Conservation (phyloP, 2,329 filamentous ascomycete genomes). For the Colletotrichum karsti region DNA sequence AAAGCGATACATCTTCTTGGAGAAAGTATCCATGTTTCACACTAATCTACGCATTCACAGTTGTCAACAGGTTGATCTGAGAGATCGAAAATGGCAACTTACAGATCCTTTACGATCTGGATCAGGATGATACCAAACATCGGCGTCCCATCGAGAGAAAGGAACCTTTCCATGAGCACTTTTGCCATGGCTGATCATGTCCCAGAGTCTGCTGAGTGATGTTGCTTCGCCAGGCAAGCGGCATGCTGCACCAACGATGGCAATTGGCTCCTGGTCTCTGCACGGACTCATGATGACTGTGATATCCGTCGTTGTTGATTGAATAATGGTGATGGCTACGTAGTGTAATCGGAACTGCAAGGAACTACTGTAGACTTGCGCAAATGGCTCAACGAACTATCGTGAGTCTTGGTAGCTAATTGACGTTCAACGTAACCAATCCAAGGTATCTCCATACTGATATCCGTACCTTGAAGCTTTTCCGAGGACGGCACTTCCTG, state of each 20-base stretch:
- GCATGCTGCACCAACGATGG: slow-evolving; percentile 48
- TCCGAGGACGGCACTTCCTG: neutral
- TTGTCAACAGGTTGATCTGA: neutral
- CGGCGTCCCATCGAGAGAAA: slow-evolving; percentile 30
- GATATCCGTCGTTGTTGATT: neutral
- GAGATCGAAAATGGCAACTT: neutral
- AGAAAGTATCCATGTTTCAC: slow-evolving; percentile 48
- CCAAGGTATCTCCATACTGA: too few relatives aligned
- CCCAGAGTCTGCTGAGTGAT: slow-evolving; percentile 44
- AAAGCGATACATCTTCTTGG: slow-evolving; percentile 53
- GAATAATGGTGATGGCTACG: neutral
- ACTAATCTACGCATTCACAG: slow-evolving; percentile 11
- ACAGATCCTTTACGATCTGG: slow-evolving; percentile 30
- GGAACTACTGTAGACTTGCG: neutral
- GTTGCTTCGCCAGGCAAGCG: slow-evolving; percentile 45
- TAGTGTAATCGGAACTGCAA: neutral
- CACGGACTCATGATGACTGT: slow-evolving; percentile 8
- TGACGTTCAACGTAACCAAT: too few relatives aligned
- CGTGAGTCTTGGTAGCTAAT: too few relatives aligned
- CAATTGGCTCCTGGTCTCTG: slow-evolving; percentile 41
- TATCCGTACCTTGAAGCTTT: too few relatives aligned
- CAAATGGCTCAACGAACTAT: neutral
- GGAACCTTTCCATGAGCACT: slow-evolving; percentile 29
- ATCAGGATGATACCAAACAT: slow-evolving; percentile 31
- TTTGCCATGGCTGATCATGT: slow-evolving; percentile 33